Evolutionary conservation across 805 yeast species (phyloP).

Genomic region (Danielia oregonensis): DNA sequence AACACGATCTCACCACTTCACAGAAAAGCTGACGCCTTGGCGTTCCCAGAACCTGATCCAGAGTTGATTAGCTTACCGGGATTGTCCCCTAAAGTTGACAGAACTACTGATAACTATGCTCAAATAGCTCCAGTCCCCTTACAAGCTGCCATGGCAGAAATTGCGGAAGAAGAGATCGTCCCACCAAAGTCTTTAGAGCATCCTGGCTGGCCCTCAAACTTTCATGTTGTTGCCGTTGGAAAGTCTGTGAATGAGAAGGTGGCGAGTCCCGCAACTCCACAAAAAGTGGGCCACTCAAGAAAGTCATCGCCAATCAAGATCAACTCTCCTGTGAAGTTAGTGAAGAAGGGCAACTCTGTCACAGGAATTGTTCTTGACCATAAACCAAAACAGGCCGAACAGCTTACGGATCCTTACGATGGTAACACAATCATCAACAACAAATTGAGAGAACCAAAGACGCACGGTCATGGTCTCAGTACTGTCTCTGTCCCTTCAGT

Average conservation of each 20-base stretch:
- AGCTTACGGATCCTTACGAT: too few relatives aligned
- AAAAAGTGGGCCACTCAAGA: neutral
- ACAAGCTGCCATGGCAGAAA: neutral
- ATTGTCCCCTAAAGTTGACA: slow-evolving; percentile 2
- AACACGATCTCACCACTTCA: neutral
- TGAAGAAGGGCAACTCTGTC: slow-evolving; percentile 27
- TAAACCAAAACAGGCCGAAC: slow-evolving; percentile 4
- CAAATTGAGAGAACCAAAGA: slow-evolving; percentile 19
- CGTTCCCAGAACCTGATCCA: slow-evolving; percentile 34
- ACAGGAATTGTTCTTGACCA: slow-evolving; percentile 21
- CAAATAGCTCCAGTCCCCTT: neutral
- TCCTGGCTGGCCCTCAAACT: too few relatives aligned
- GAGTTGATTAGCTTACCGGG: slow-evolving; percentile 22
- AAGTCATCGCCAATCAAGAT: slow-evolving; percentile 29
- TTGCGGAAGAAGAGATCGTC: neutral
- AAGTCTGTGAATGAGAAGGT: neutral
- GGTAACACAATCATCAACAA: slow-evolving; percentile 21
- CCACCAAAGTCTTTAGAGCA: neutral
- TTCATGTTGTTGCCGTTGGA: neutral
- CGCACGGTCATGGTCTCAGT: slow-evolving; percentile 19
- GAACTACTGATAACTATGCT: neutral
- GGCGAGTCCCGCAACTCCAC: neutral
- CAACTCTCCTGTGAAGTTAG: slow-evolving; percentile 35
- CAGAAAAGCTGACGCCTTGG: neutral
- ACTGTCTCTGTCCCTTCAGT: slow-evolving; percentile 33